Conservation (phyloP, 441 rosid species). For the Populus trichocarpa region DNA sequence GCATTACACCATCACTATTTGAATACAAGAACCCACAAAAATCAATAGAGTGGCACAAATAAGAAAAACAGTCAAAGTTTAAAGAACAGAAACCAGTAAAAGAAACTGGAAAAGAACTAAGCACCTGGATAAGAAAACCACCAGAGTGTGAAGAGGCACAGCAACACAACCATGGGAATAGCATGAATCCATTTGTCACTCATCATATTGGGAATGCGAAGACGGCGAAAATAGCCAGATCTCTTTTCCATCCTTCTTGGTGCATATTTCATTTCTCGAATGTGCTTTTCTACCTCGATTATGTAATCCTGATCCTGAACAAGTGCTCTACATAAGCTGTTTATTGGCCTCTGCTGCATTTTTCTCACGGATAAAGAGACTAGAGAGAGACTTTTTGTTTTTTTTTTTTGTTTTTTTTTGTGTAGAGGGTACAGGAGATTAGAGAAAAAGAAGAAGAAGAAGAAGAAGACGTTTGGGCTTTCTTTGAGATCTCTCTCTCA, state of each 20-base stretch:
- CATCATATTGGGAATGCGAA: background rate
- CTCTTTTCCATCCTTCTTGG: background rate
- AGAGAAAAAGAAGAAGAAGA: background rate
- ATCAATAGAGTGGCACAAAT: background rate
- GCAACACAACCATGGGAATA: conserved; percentile 45
- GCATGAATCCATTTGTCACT: conserved; percentile 39
- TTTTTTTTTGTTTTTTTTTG: no score
- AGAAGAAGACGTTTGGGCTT: background rate
- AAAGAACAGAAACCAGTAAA: background rate
- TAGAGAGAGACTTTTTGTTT: background rate
- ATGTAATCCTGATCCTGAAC: background rate
- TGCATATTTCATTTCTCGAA: background rate
- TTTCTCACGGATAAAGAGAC: background rate
- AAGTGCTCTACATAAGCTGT: conserved; percentile 3
- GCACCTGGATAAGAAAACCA: conserved; percentile 60
- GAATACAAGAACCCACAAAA: background rate
- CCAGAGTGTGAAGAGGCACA: conserved; percentile 62
- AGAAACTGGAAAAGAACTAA: background rate
- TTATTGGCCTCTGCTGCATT: background rate
- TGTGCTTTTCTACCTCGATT: background rate
- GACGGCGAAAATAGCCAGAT: background rate
- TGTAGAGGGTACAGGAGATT: background rate
- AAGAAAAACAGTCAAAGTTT: background rate
- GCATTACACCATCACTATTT: background rate
- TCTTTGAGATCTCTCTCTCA: background rate